Base-by-base conservation (phyloP, 2,329 filamentous ascomycete species). In the Ophiobolus disseminans region DNA sequence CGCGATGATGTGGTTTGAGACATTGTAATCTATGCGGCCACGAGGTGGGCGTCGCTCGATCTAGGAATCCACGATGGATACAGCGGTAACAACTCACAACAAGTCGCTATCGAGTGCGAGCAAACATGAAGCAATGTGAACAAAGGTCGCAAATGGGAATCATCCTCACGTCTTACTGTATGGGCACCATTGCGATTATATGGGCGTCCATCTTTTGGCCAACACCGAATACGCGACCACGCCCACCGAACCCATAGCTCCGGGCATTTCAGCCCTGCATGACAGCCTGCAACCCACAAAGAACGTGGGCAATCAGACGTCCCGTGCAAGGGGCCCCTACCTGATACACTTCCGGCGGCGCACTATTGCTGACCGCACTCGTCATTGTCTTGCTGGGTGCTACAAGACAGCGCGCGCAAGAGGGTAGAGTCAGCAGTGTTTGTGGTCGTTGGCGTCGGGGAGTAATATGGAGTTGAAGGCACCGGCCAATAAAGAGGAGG, bases 351-450 rank as follows among this genome's bases (percentile, higher is more conserved):
- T 22, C 40, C 48, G 47, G 45, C 9, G 40, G 31, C 37, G 45
- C 42, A 46, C 45, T 37, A 34, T 49, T 41, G 42, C 62, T 57
- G 50, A 58, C 54, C 48, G 52, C 45, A 53, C 50, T 48, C 38
- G 58, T 60, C 51, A 64, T 57, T 31, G 42, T 20, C 45, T 43
- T 49, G 40, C 30, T 48, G 42, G 28, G 46, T 37, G 45, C 53
- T 54, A 52, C 55, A 40, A 38, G 40, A 32, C 14, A 32, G 30
- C 13, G 8, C 34, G 45, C 26, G 32, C 32, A 31, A 35, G 36
- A 39, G 10, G 48, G 47, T 55, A 53, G 54, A 51, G 63, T 66
- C 52, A 67, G 65, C 63, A 61, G 50, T 50, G 59, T 57, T 41
- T 40, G 53, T 56, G 49, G 51, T 46, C 44, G 47, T 48, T 45